Evolutionary conservation across 1,139 yeast species (phyloP), one percentile per base, ranked within the genome.

Genomic region (Yamadazyma kanchanaburiensis): DNA sequence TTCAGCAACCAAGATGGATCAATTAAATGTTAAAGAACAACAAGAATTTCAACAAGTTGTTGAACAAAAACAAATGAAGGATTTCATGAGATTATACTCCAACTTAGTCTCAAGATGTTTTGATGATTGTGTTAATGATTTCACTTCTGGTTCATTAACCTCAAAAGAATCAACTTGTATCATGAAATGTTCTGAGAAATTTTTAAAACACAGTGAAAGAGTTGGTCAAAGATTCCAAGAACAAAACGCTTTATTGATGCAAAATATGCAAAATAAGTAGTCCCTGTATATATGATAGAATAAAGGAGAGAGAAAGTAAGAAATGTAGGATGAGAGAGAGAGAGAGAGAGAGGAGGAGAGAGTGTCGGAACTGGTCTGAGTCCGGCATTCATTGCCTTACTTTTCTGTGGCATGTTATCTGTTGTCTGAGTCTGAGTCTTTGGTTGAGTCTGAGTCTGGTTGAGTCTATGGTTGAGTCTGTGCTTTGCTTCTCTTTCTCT

Each of bases 151-250:
- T 55, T 78, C 79, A 54, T 76, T 91, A 57, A 81, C 95, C 38
- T 60, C 77, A 51, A 87, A 84, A 70, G 98, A 91, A 64, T 79
- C 78, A 43, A 53, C 78, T 21, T 91, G 99, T 66, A 77, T 91
- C 45, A 71, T 78, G 71, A 84, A 84, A 65, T 91, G 99, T 61
- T 83, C 96, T 25, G 97, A 91, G 64, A 91, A 91, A 73, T 94
- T 94, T 76, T 77, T 94, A 70, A 91, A 91, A 64, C 97, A 91
- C 72, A 81, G 94, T 61, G 98, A 91, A 70, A 82, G 98, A 60
- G 96, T 94, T 35, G 98, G 98, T 29, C 94, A 86, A 63, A 81
- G 98, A 66, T 91, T 91, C 88, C 97, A 91, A 65, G 98, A 91
- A 58, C 96, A 89, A 64, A 91, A 89, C 40, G 74, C 74, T 35